Evolutionary conservation across 2,329 filamentous ascomycete genomes (phyloP), one percentile per base, ranked within the genome.

Genomic region (Penicillium sumatraense): DNA sequence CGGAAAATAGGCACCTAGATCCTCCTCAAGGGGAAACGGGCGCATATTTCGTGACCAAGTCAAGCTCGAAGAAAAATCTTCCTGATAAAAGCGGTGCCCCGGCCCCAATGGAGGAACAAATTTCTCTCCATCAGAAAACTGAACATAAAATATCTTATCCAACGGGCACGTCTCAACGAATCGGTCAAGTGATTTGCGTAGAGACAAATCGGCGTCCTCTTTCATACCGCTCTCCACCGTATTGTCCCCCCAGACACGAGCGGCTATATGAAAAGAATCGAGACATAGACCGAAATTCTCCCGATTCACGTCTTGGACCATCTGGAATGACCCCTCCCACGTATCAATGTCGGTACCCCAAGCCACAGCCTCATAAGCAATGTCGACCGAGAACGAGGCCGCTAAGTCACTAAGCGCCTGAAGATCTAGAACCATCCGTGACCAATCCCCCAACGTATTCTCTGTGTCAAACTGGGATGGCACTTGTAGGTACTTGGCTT

Each of bases 241-340:
- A 2, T 64, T 54, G 56, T 69, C 67, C 2, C 60, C 68, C 67
- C 66, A 72, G 5, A 72, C 31, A 14, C 57, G 49, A 3, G 57
- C 58, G 16, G 60, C 49, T 18, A 71, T 51, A 48, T 71, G 69
- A 41, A 68, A 72, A 20, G 56, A 64, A 48, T 72, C 68, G 3
- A 71, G 56, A 44, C 69, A 72, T 6, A 71, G 54, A 7, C 68
- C 68, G 51, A 72, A 72, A 42, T 72, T 72, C 3, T 55, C 20
- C 10, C 67, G 57, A 41, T 61, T 56, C 0, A 72, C 70, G 3
- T 54, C 21, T 7, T 64, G 24, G 1, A 69, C 63, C 27, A 71
- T 53, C 1, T 60, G 46, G 6, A 70, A 35, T 2, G 63, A 61
- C 5, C 64, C 60, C 46, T 72, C 60, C 70, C 69, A 72, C 18